Base-by-base conservation (phyloP, 176 grass and related monocot genomes). In the Aegilops longissima region DNA sequence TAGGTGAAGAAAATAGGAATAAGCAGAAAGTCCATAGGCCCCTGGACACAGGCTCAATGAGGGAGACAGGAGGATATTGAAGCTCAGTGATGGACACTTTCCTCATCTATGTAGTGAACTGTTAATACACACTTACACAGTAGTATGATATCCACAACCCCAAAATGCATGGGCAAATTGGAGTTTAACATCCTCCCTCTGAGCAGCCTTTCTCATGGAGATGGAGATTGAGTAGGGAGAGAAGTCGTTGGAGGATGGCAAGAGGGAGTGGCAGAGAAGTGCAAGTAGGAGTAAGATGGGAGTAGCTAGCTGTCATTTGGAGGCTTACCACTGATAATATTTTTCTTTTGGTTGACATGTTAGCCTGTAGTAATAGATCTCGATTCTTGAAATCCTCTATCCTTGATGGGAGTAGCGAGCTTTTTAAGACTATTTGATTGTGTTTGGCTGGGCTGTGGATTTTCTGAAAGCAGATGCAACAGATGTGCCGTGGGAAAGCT, bases 311-410 rank as follows among this genome's bases (percentile, higher is more conserved):
- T 80, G 45, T 76, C 73, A 76, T 76, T 76, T 52, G 14, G 73
- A 52, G 73, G 44, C 73, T 52, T 76, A 54, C 45, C 13, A 13
- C 16, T 76, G 73, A 52, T 76, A 52, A 76, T 52, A 54, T 29
- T 75, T 75, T 30, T 49, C 14, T 52, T 76, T 40, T 52, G 4
- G 24, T 52, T 66, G 39, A 9, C 38, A 49, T 21, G 2, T 20
- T 66, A 66, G 25, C 62, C 14, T 80, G 78, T 66, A 80, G 29
- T 80, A 45, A 30, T 30, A 66, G 45, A 76, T 76, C 45, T 76
- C 5, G 45, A 76, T 31, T 76, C 14, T 54, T 30, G 25, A 76
- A 25, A 31, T 76, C 73, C 16, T 66, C 35, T 80, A 3, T 52
- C 49, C 49, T 52, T 52, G 49, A 52, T 52, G 49, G 49, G 14